Percentiles rank a stretch among this genome's conserved stretches.
Evolutionary conservation across 2,329 filamentous ascomycete genomes (phyloP).

Genomic region (Lomentospora prolificans): DNA sequence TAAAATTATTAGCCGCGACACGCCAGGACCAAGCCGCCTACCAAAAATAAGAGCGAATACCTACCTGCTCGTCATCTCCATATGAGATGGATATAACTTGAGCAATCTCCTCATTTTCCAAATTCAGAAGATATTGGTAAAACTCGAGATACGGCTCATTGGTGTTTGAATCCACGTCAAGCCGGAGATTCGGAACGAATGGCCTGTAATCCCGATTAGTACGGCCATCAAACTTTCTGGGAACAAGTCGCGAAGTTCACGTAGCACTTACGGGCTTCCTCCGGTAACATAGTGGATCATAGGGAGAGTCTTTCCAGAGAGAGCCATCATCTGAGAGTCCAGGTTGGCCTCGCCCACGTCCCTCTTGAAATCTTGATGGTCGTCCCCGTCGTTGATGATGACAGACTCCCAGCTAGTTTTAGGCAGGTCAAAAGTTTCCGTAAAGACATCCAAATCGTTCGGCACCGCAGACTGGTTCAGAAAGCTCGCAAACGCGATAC

Average conservation of each 20-base stretch:
- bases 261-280: constrained; percentile 10
- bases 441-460: constrained; percentile 29
- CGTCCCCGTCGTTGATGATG: constrained; percentile 27
- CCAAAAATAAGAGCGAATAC: not conserved
- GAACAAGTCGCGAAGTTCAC: not conserved
- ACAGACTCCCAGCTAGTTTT: constrained; percentile 32
- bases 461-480: constrained; percentile 39
- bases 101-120: constrained; percentile 39
- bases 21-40: not conserved
- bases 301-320: constrained; percentile 14
- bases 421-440: constrained; percentile 28
- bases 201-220: constrained; percentile 22
- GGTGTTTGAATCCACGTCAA: constrained; percentile 27
- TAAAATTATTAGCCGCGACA: not conserved
- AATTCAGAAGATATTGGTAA: constrained; percentile 43
- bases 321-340: constrained; percentile 16
- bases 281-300: constrained; percentile 18
- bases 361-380: constrained; percentile 24
- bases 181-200: constrained; percentile 19
- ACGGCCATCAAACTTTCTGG: not conserved
- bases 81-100: constrained; percentile 56
- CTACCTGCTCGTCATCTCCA: constrained; percentile 51
- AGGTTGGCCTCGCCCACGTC: constrained; percentile 16
- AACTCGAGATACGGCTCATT: constrained; percentile 63
- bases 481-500: constrained; percentile 40